A percentile compares a stretch with the other conserved stretches of the same genome.
Conservation (phyloP, 352 stramenopile species). For the Phytopythium vexans region DNA sequence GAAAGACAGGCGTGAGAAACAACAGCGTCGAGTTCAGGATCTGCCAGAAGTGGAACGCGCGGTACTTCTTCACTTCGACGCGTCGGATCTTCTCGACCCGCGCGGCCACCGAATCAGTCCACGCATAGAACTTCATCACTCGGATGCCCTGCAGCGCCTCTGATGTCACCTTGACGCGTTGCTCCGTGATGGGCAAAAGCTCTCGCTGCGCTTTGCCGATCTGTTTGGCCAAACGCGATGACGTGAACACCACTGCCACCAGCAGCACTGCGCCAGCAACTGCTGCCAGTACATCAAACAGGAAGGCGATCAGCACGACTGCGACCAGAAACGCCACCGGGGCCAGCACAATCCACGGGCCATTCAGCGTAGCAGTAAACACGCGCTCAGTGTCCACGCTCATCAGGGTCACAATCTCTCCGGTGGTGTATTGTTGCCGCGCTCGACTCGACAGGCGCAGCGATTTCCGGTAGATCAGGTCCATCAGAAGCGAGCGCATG, state of each 20-base stretch:
- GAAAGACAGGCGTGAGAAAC: slow-evolving; percentile 44
- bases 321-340: slow-evolving; percentile 20
- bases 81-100: slow-evolving; percentile 37
- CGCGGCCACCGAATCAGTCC: slow-evolving; percentile 44
- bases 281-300: slow-evolving; percentile 20
- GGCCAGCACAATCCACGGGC: slow-evolving; percentile 30
- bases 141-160: slow-evolving; percentile 91
- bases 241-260: slow-evolving; percentile 12
- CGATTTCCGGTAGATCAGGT: slow-evolving; percentile 52
- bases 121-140: slow-evolving; percentile 90
- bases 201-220: slow-evolving; percentile 30
- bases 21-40: slow-evolving; percentile 59
- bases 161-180: slow-evolving; percentile 92
- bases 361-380: slow-evolving; percentile 43
- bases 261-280: slow-evolving; percentile 13
- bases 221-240: slow-evolving; percentile 14
- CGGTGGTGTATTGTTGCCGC: slow-evolving; percentile 37
- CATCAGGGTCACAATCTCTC: slow-evolving; percentile 61
- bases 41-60: slow-evolving; percentile 37
- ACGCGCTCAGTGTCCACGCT: slow-evolving; percentile 53
- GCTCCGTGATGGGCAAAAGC: slow-evolving; percentile 38
- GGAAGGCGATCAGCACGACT: slow-evolving; percentile 18
- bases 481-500: slow-evolving; percentile 39
- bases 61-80: slow-evolving; percentile 36
- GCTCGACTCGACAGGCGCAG: slow-evolving; percentile 39